Conservation (phyloP, 495 filamentous ascomycete species). For the Xylaria nigripes region DNA sequence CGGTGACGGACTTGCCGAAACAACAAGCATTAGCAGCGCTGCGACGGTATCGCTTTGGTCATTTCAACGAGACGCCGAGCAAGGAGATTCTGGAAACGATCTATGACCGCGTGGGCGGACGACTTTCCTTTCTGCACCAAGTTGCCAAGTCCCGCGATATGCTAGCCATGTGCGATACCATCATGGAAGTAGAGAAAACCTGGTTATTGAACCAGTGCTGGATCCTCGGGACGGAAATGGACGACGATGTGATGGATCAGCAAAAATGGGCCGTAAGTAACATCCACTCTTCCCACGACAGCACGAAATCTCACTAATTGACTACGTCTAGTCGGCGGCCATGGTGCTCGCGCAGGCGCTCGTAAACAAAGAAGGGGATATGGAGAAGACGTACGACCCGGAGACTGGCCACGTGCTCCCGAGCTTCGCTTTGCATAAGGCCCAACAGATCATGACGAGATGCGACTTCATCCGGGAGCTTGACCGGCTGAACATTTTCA, state of each 20-base stretch:
- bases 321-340: constrained; percentile 59
- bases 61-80: constrained; percentile 51
- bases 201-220: constrained; percentile 96
- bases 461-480: constrained; percentile 89
- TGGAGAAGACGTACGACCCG: constrained; percentile 52
- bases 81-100: constrained; percentile 58
- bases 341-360: constrained; percentile 90
- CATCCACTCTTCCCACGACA: neutral
- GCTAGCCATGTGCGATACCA: constrained; percentile 66
- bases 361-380: constrained; percentile 68
- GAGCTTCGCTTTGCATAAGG: constrained; percentile 71
- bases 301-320: constrained; percentile 7
- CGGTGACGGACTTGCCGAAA: constrained; percentile 73
- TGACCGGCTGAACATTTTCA: constrained; percentile 92
- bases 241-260: constrained; percentile 98
- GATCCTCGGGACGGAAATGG: constrained; percentile 88
- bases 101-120: constrained; percentile 77
- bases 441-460: constrained; percentile 85
- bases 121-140: constrained; percentile 74
- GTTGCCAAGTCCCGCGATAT: constrained; percentile 77
- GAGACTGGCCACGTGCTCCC: constrained; percentile 70
- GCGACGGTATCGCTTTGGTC: constrained; percentile 62
- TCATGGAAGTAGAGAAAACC: constrained; percentile 73
- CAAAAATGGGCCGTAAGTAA: constrained; percentile 80
- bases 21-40: constrained; percentile 66